A percentile compares a stretch with the other conserved stretches of the same genome.
These are phyloP conservation scores for Rugonectria rugulosa DNA, from an alignment of 2,329 filamentous ascomycete species.

Conservation along the genomic window DNA sequence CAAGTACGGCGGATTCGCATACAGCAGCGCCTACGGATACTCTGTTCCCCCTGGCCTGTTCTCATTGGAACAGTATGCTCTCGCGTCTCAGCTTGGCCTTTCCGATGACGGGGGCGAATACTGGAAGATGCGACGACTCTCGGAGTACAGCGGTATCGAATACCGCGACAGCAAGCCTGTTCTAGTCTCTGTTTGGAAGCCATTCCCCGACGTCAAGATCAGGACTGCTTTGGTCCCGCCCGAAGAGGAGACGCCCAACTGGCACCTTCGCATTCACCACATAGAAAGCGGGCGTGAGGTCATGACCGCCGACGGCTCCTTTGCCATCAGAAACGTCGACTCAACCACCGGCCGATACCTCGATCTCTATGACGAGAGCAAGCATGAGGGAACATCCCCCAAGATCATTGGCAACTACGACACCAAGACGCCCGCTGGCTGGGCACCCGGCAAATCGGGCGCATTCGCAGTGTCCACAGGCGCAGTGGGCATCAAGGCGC, in stretches of 20 bases:
- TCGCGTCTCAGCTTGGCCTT: slow-evolving; percentile 77
- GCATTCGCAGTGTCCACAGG: slow-evolving; percentile 65
- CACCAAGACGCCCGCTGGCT: slow-evolving; percentile 60
- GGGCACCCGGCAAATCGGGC: slow-evolving; percentile 57
- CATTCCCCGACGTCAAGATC: slow-evolving; percentile 73
- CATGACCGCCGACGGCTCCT: slow-evolving; percentile 77
- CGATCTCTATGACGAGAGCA: slow-evolving; percentile 55
- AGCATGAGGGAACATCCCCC: slow-evolving; percentile 59
- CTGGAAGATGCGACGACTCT: slow-evolving; percentile 78
- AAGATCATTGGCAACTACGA: slow-evolving; percentile 69
- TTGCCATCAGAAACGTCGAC: slow-evolving; percentile 69
- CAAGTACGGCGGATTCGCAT: slow-evolving; percentile 82
- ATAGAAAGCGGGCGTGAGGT: slow-evolving; percentile 68
- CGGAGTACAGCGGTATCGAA: slow-evolving; percentile 70
- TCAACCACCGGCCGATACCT: slow-evolving; percentile 57
- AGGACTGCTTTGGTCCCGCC: slow-evolving; percentile 72
- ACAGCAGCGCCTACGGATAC: slow-evolving; percentile 78
- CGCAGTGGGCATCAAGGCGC: slow-evolving; percentile 64
- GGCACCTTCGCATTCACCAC: slow-evolving; percentile 73
- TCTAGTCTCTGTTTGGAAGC: slow-evolving; percentile 74
- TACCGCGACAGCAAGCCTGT: slow-evolving; percentile 62
- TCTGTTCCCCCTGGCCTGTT: slow-evolving; percentile 79
- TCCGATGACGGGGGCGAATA: slow-evolving; percentile 80
- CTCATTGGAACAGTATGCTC: slow-evolving; percentile 77
- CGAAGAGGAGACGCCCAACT: slow-evolving; percentile 64